phyloP scores from a whole-genome alignment of 805 yeast species.

The Wickerhamiella brachini region DNA sequence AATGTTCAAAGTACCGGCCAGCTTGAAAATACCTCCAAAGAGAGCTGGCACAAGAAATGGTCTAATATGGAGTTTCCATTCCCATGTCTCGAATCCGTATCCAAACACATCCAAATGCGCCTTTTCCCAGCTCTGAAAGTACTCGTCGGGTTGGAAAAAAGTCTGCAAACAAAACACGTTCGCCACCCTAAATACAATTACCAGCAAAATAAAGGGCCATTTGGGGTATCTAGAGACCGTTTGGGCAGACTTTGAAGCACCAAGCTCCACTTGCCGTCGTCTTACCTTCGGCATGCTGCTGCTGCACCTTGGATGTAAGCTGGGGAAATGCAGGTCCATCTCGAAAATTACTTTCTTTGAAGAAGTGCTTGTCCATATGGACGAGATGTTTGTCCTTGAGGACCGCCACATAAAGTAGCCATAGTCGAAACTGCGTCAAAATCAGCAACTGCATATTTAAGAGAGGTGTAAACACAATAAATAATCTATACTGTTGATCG shows the following conservation, averaged over 20 bases:
- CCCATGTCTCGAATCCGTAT: slow-evolving; percentile 86
- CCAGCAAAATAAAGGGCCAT: neutral
- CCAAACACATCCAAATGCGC: slow-evolving; percentile 68
- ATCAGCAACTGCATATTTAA: too few species aligned
- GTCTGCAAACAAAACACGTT: slow-evolving; percentile 56
- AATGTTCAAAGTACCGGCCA: slow-evolving; percentile 24
- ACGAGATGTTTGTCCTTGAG: too few species aligned
- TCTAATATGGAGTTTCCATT: slow-evolving; percentile 67
- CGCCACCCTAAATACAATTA: slow-evolving; percentile 29
- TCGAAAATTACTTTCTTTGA: too few species aligned
- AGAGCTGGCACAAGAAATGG: slow-evolving; percentile 70
- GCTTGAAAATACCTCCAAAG: slow-evolving; percentile 36
- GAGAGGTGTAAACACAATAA: too few species aligned
- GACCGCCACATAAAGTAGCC: too few species aligned
- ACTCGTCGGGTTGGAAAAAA: slow-evolving; percentile 94
- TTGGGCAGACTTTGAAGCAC: neutral
- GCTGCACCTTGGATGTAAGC: slow-evolving; percentile 87
- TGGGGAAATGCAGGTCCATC: slow-evolving; percentile 83
- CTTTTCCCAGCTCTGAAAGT: slow-evolving; percentile 83
- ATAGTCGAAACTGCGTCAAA: too few species aligned
- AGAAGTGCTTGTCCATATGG: too few species aligned
- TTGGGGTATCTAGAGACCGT: neutral
- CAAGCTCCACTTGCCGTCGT: slow-evolving; percentile 38
- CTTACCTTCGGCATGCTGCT: slow-evolving; percentile 43
- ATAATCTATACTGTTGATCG: neutral